A percentile compares a stretch with the other conserved stretches of the same genome.
Conservation (phyloP, 169 alveolate species). For the Plasmodium chabaudi region DNA sequence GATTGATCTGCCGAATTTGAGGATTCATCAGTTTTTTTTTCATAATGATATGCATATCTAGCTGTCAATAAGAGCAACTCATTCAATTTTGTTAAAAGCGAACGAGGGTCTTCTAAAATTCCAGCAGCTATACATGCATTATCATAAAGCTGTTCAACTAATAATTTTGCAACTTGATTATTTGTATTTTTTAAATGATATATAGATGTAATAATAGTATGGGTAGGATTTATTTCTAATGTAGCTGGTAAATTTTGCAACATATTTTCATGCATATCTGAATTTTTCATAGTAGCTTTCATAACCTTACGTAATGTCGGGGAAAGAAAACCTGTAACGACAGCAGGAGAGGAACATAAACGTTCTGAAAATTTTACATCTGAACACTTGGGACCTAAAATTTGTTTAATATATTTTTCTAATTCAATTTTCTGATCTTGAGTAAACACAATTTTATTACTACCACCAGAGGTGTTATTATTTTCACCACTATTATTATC, state of each 20-base stretch:
- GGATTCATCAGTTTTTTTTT: constrained; percentile 12
- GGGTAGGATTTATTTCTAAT: constrained; percentile 89
- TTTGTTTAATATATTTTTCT: constrained; percentile 71
- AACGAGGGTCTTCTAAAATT: constrained; percentile 92
- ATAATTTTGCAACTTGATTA: constrained; percentile 86
- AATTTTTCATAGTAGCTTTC: constrained; percentile 87
- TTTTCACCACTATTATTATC: constrained; percentile 34
- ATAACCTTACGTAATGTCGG: constrained; percentile 88
- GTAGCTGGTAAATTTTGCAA: constrained; percentile 85
- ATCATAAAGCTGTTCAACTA: constrained; percentile 88
- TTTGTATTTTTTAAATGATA: constrained; percentile 82
- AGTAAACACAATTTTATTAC: constrained; percentile 38
- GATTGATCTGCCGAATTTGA: background rate
- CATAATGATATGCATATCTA: constrained; percentile 85
- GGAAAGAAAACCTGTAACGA: constrained; percentile 90
- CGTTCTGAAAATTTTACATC: constrained; percentile 92
- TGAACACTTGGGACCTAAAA: constrained; percentile 84
- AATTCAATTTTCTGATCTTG: constrained; percentile 66
- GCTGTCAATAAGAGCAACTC: constrained; percentile 85
- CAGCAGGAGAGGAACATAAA: constrained; percentile 91
- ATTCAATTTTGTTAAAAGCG: constrained; percentile 88
- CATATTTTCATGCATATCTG: constrained; percentile 82
- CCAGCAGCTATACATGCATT: constrained; percentile 95
- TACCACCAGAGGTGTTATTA: constrained; percentile 64
- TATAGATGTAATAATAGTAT: constrained; percentile 80